Evolutionary conservation across 306 rosid species (phyloP).

Genomic region (Cicer chorassanicum): DNA sequence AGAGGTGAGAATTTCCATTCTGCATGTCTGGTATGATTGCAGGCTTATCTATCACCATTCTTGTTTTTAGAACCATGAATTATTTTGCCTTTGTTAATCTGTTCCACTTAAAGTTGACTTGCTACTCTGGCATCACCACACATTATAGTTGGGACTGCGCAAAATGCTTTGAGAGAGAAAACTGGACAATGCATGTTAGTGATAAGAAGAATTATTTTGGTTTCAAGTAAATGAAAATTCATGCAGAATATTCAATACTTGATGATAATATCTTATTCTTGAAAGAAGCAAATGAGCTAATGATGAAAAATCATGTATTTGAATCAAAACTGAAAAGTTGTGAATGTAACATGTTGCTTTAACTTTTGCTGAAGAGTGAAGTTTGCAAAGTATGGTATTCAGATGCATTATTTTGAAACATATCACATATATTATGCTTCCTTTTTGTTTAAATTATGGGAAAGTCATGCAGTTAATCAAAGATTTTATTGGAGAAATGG

Average conservation of each 20-base stretch:
- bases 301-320: conserved; percentile 26
- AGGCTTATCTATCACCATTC: conserved; percentile 16
- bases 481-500: conserved; percentile 18
- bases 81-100: conserved; percentile 16
- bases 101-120: conserved; percentile 25
- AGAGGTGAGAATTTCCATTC: conserved; percentile 69
- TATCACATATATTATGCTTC: conserved; percentile 11
- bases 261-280: neutral
- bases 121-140: conserved; percentile 30
- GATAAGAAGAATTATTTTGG: conserved; percentile 6
- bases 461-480: conserved; percentile 5
- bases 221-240: neutral
- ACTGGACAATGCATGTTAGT: conserved; percentile 20
- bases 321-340: conserved; percentile 2
- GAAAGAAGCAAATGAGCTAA: conserved; percentile 9
- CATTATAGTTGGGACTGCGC: conserved; percentile 25
- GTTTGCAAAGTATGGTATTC: conserved; percentile 37
- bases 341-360: conserved; percentile 31
- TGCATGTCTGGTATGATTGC: conserved; percentile 35
- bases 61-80: conserved; percentile 22
- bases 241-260: neutral
- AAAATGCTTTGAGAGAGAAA: conserved; percentile 22
- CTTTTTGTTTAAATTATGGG: conserved; percentile 21
- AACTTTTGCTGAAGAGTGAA: conserved; percentile 23
- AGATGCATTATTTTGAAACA: conserved; percentile 13